Evolutionary conservation across 352 stramenopile species (phyloP).

Genomic region (Thraustochytrium striatum): DNA sequence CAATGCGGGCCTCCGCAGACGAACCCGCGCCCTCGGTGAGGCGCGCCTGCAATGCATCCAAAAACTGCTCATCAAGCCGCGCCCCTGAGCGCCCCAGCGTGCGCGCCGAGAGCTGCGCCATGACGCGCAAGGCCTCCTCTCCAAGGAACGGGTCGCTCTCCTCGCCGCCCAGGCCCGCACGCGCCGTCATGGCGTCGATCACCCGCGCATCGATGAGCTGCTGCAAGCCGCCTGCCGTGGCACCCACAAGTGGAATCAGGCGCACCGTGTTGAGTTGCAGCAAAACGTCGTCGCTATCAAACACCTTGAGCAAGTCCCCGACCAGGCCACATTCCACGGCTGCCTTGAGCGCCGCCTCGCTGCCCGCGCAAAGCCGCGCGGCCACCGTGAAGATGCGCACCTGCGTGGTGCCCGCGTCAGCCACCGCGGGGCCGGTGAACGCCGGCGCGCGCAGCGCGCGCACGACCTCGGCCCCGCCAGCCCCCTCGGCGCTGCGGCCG

Average conservation of each 20-base stretch:
- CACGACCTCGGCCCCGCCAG: background rate
- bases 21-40: background rate
- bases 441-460: background rate
- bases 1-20: background rate
- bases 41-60: background rate
- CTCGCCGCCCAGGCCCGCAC: background rate
- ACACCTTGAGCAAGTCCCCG: background rate
- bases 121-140: slow-evolving; percentile 37
- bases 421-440: background rate
- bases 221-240: background rate
- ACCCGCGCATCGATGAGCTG: background rate
- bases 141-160: slow-evolving; percentile 13
- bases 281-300: background rate
- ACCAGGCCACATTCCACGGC: background rate
- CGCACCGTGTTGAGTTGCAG: background rate
- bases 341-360: background rate
- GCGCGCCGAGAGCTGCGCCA: slow-evolving; percentile 35
- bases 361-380: background rate
- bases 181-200: background rate
- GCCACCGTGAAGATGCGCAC: slow-evolving; percentile 1
- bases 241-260: background rate
- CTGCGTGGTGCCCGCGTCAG: background rate
- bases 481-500: background rate
- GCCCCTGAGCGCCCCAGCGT: background rate
- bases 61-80: background rate